Evolutionary conservation across 179 eudicot species (phyloP).

Genomic region (Beta macrorhiza): DNA sequence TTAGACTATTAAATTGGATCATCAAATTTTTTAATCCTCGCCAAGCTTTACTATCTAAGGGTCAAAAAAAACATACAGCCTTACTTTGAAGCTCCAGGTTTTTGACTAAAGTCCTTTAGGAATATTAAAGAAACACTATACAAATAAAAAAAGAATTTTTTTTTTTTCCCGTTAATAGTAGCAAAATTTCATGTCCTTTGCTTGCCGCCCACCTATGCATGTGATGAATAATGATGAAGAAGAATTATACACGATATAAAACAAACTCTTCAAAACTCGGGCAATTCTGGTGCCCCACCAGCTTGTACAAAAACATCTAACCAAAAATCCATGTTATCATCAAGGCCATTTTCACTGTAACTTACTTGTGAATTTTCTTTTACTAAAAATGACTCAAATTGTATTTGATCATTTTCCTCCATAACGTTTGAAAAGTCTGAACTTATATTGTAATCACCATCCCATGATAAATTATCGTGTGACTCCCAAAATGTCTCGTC

Average conservation of each 20-base stretch:
- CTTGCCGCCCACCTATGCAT: not conserved
- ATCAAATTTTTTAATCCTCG: not conserved
- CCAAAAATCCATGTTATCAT: constrained; percentile 48
- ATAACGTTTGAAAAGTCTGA: not conserved
- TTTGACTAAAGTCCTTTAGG: constrained; percentile 3
- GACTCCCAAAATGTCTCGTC: constrained; percentile 38
- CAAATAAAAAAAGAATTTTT: not conserved
- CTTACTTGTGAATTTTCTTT: not conserved
- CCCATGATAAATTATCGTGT: not conserved
- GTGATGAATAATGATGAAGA: not conserved
- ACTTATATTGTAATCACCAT: constrained; percentile 3
- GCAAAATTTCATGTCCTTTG: not conserved
- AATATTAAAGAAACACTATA: not conserved
- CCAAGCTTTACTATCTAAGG: not conserved
- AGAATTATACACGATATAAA: not conserved
- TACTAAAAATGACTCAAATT: not conserved
- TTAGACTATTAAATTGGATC: not conserved
- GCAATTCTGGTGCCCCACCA: constrained; percentile 41
- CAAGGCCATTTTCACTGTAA: not conserved
- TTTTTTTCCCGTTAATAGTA: not conserved
- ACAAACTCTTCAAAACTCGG: constrained; percentile 37
- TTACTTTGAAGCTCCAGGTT: not conserved
- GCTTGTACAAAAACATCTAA: constrained; percentile 40
- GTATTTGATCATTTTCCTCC: constrained; percentile 9
- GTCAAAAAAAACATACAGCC: not conserved